A percentile compares a stretch with the other conserved stretches of the same genome.
phyloP scores from a whole-genome alignment of 495 filamentous ascomycete species.

The Xylaria acuta region DNA sequence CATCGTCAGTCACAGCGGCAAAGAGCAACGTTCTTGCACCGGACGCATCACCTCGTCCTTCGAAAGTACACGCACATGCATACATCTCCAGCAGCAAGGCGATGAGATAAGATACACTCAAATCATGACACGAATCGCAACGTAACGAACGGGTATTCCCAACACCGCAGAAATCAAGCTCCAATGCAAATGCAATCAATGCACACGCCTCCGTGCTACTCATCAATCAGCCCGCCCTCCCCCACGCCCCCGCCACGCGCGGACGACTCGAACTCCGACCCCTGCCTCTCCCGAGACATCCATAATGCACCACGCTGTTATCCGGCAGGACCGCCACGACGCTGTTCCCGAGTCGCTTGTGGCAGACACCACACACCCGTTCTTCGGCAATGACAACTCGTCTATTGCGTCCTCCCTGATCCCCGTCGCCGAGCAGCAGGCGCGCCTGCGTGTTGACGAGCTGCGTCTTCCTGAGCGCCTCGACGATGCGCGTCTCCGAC shows the following conservation, averaged over 20 bases:
- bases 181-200: slow-evolving; percentile 10
- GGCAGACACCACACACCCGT: slow-evolving; percentile 86
- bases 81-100: neutral
- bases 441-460: slow-evolving; percentile 73
- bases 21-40: neutral
- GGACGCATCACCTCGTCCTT: neutral
- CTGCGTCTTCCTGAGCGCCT: slow-evolving; percentile 73
- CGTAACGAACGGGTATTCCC: neutral
- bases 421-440: slow-evolving; percentile 70
- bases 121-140: neutral
- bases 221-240: neutral
- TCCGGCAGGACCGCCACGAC: slow-evolving; percentile 71
- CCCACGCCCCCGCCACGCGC: slow-evolving; percentile 29
- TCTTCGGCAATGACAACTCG: slow-evolving; percentile 84
- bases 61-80: neutral
- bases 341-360: slow-evolving; percentile 88
- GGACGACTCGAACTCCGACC: slow-evolving; percentile 32
- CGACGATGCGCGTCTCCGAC: slow-evolving; percentile 78
- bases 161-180: neutral
- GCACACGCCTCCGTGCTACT: neutral
- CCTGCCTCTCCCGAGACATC: slow-evolving; percentile 62
- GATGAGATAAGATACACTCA: neutral
- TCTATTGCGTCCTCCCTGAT: slow-evolving; percentile 60
- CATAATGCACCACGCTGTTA: slow-evolving; percentile 79
- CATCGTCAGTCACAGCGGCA: neutral